phyloP scores from a whole-genome alignment of 805 yeast species.

The Metschnikowia noctiluminum region DNA sequence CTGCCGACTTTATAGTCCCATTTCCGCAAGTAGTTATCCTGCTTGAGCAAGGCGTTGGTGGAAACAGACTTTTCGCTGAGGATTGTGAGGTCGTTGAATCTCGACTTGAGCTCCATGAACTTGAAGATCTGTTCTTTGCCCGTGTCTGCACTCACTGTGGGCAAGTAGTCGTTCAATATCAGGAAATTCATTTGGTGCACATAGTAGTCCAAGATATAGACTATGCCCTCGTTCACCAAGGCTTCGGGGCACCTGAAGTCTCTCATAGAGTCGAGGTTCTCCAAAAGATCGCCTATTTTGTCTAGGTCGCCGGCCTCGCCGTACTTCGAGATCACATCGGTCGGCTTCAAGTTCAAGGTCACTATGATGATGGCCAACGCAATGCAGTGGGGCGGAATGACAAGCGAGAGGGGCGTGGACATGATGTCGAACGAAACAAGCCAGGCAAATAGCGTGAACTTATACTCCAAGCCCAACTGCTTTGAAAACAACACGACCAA shows the following conservation, averaged over 20 bases:
- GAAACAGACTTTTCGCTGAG: conserved; percentile 30
- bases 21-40: conserved; percentile 46
- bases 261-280: conserved; percentile 29
- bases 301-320: conserved; percentile 15
- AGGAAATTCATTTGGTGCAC: conserved; percentile 54
- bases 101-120: conserved; percentile 42
- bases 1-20: conserved; percentile 40
- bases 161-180: conserved; percentile 44
- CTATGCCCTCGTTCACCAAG: conserved; percentile 48
- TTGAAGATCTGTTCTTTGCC: conserved; percentile 48
- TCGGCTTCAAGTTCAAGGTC: conserved; percentile 48
- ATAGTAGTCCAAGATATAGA: conserved; percentile 58
- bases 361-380: conserved; percentile 67
- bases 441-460: conserved; percentile 62
- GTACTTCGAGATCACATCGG: conserved; percentile 25
- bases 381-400: conserved; percentile 70
- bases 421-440: conserved; percentile 69
- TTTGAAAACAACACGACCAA: conserved; percentile 61
- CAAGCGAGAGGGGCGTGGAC: conserved; percentile 63
- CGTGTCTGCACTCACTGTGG: conserved; percentile 29
- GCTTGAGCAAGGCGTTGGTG: conserved; percentile 26
- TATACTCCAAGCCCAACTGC: conserved; percentile 42
- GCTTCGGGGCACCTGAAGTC: conserved; percentile 42
- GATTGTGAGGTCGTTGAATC: conserved; percentile 38
- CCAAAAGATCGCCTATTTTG: conserved; percentile 25